Conservation (phyloP, 108 stramenopile genomes). For the Nannochloropsis gaditana region DNA sequence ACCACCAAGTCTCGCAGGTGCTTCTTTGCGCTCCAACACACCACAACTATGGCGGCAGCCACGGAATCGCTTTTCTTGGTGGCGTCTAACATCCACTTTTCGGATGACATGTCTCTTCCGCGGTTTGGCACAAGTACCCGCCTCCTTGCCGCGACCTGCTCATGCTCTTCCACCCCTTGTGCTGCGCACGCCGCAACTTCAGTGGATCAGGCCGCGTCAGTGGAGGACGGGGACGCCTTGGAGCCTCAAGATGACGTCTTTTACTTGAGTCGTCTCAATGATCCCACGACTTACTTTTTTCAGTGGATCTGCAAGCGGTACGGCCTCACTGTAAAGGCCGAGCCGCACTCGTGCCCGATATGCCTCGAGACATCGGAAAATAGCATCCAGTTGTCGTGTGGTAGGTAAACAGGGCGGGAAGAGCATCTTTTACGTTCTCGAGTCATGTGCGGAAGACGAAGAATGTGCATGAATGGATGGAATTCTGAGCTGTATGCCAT, state of each 20-base stretch:
- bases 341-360: background rate
- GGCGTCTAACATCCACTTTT: background rate
- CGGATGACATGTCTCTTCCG: background rate
- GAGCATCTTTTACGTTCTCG: too few relatives aligned
- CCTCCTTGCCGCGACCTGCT: background rate
- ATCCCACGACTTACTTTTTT: constrained; percentile 1
- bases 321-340: background rate
- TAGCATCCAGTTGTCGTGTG: background rate
- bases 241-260: background rate
- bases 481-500: too few relatives aligned
- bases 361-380: background rate
- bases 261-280: background rate
- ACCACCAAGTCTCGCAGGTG: too few relatives aligned
- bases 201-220: background rate
- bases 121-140: background rate
- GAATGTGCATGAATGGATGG: too few relatives aligned
- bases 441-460: too few relatives aligned
- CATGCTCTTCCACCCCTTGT: background rate
- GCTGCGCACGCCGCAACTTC: background rate
- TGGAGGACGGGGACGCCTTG: background rate
- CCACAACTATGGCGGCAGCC: background rate
- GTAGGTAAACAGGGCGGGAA: background rate
- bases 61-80: background rate
- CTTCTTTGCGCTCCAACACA: background rate
- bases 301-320: constrained; percentile 3